Evolutionary conservation across 371 early-diverging fungal genomes (phyloP), one percentile per base, ranked within the genome.

Genomic region (Vairimorpha necatrix): DNA sequence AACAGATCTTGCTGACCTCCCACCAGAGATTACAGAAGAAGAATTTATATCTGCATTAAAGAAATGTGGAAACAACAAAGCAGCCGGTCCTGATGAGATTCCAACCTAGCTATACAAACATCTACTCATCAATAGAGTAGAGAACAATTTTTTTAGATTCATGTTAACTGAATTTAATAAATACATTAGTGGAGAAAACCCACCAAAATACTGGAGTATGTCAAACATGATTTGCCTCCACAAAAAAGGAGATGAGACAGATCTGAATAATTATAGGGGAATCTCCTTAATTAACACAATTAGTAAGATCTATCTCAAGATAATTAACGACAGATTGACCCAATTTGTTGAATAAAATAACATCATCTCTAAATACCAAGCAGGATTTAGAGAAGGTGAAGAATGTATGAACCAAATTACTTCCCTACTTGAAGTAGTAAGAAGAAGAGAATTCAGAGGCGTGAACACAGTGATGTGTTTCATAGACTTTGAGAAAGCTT

Each of bases 201-300:
- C 67, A 1, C 78, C 78, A 67, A 30, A 60, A 6, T 30, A 13
- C 2, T 73, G 56, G 73, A 38, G 32, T 18, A 54, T 2, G 26
- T 3, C 58, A n/a, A 28, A 46, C 34, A 62, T 78, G 4, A 47
- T 78, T n/a, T 67, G 74, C 11, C 18, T 74, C 1, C 63, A 11
- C 26, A 78, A 78, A 39, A 78, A 78, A 67, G 78, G 78, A 11
- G 74, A 78, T 38, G 0, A 24, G 20, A 1, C 0, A 3, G 22
- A 67, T n/a, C 20, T 16, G 7, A 48, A 65, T 22, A 78, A 78
- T 42, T 78, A 78, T 47, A 39, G 74, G 61, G 78, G 78, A 6
- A 78, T 78, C 13, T 42, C 68, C 20, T 32, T 78, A 26, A 73
- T 78, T 32, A 38, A 32, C 18, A 67, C 46, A 0, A 14, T 62